phyloP scores from a whole-genome alignment of 2,329 filamentous ascomycete genomes.

The Rhinocladiella similis region DNA sequence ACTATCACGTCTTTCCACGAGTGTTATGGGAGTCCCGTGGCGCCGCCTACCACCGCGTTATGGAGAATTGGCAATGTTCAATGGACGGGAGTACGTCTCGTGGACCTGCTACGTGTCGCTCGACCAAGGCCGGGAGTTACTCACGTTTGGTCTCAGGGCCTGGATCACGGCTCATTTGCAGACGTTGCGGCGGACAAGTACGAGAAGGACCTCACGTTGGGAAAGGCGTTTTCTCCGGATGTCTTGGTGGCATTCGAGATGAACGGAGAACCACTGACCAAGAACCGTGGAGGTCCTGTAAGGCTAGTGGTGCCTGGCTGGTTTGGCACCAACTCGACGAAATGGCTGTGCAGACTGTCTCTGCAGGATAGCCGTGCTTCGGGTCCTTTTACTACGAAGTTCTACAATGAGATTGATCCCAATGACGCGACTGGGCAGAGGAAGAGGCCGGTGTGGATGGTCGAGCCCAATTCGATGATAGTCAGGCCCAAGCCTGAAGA shows the following conservation, averaged over 20 bases:
- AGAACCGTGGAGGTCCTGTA: slow-evolving; percentile 26
- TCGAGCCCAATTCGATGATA: slow-evolving; percentile 28
- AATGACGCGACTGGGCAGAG: slow-evolving; percentile 15
- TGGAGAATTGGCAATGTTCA: slow-evolving; percentile 38
- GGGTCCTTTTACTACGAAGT: slow-evolving; percentile 25
- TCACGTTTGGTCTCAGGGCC: slow-evolving; percentile 25
- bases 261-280: slow-evolving; percentile 21
- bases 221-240: slow-evolving; percentile 21
- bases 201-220: slow-evolving; percentile 25
- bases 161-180: slow-evolving; percentile 23
- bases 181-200: slow-evolving; percentile 20
- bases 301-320: slow-evolving; percentile 26
- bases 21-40: slow-evolving; percentile 39
- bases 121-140: slow-evolving; percentile 13
- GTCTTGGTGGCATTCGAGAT: slow-evolving; percentile 26
- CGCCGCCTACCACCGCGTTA: slow-evolving; percentile 31
- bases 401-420: slow-evolving; percentile 28
- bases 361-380: slow-evolving; percentile 19
- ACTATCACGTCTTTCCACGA: slow-evolving; percentile 37
- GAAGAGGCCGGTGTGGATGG: slow-evolving; percentile 23
- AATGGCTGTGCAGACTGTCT: slow-evolving; percentile 24
- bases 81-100: slow-evolving; percentile 37
- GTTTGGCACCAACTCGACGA: slow-evolving; percentile 27
- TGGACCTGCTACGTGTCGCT: slow-evolving; percentile 30
- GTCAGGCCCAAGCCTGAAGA: slow-evolving; percentile 15